Conservation (phyloP, 495 filamentous ascomycete genomes). For the Aspergillus sparsus region DNA sequence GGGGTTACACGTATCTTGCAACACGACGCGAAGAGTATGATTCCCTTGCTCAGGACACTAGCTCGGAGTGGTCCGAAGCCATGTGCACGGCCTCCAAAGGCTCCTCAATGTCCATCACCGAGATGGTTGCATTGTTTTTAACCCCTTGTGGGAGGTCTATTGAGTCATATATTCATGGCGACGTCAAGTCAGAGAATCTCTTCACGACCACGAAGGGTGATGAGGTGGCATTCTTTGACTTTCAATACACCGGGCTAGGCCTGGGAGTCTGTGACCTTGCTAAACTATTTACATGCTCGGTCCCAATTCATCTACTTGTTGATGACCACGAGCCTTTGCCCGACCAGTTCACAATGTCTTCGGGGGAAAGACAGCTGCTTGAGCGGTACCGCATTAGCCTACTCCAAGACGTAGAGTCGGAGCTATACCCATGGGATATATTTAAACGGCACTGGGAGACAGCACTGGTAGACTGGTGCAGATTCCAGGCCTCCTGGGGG, state of each 20-base stretch:
- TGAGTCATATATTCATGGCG: slow-evolving; percentile 44
- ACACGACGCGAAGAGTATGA: slow-evolving; percentile 39
- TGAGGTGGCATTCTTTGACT: slow-evolving; percentile 43
- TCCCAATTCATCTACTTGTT: slow-evolving; percentile 35
- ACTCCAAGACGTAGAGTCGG: slow-evolving; percentile 16
- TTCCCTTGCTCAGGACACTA: slow-evolving; percentile 27
- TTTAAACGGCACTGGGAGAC: slow-evolving; percentile 43
- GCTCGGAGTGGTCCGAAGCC: slow-evolving; percentile 38
- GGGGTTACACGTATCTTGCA: slow-evolving; percentile 44
- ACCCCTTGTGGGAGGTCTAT: slow-evolving; percentile 31
- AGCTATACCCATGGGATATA: slow-evolving; percentile 30
- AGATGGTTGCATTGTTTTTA: slow-evolving; percentile 34
- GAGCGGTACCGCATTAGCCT: slow-evolving; percentile 29
- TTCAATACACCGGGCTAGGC: slow-evolving; percentile 43
- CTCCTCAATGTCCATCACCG: slow-evolving; percentile 30
- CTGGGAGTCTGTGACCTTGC: slow-evolving; percentile 44
- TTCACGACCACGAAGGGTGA: slow-evolving; percentile 36
- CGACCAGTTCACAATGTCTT: slow-evolving; percentile 31
- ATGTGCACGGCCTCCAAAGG: slow-evolving; percentile 24
- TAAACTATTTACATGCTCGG: slow-evolving; percentile 45
- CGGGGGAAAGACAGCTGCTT: slow-evolving; percentile 33
- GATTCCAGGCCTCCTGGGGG: slow-evolving; percentile 47
- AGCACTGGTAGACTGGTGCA: slow-evolving; percentile 44
- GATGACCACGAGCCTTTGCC: slow-evolving; percentile 29
- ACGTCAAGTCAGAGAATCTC: slow-evolving; percentile 48